A percentile compares a stretch with the other conserved stretches of the same genome.
Evolutionary conservation across 2,329 filamentous ascomycete genomes (phyloP).

Genomic region (Aspergillus viridinutans): DNA sequence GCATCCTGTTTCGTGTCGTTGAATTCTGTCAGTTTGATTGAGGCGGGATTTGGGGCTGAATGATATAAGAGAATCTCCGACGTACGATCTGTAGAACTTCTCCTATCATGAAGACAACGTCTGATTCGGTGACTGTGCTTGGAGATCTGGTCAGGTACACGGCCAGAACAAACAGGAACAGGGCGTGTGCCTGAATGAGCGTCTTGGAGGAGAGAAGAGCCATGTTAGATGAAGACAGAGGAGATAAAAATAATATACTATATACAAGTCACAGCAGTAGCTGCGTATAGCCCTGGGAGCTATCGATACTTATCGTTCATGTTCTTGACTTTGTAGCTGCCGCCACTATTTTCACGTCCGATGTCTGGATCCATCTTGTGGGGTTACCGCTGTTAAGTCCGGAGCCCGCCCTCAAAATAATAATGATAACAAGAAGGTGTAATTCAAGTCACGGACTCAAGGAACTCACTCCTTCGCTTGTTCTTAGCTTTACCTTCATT

Average conservation of each 20-base stretch:
- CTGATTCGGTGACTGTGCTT: conserved; percentile 68
- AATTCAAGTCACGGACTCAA: neutral
- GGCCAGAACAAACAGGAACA: conserved; percentile 79
- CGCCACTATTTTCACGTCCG: neutral
- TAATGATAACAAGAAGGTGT: conserved; percentile 1
- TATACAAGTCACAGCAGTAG: neutral
- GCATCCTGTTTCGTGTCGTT: conserved; percentile 38
- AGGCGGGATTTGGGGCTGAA: neutral
- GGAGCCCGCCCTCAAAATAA: conserved; percentile 14
- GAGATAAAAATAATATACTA: neutral
- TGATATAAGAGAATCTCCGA: neutral
- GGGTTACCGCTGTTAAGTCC: conserved; percentile 19
- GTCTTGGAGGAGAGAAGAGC: conserved; percentile 73
- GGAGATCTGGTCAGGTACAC: conserved; percentile 79
- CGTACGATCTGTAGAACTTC: conserved; percentile 76
- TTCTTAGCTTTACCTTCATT: neutral
- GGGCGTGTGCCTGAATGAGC: conserved; percentile 73
- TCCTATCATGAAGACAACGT: conserved; percentile 74
- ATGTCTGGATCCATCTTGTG: conserved; percentile 14
- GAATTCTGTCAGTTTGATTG: conserved; percentile 5
- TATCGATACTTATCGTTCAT: conserved; percentile 6
- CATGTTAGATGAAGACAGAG: conserved; percentile 51
- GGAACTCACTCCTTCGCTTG: neutral
- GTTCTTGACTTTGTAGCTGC: neutral
- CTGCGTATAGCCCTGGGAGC: neutral